A percentile compares a stretch with the other conserved stretches of the same genome.
Conservation (phyloP, 2,329 filamentous ascomycete genomes). For the Conoideocrella luteorostrata region DNA sequence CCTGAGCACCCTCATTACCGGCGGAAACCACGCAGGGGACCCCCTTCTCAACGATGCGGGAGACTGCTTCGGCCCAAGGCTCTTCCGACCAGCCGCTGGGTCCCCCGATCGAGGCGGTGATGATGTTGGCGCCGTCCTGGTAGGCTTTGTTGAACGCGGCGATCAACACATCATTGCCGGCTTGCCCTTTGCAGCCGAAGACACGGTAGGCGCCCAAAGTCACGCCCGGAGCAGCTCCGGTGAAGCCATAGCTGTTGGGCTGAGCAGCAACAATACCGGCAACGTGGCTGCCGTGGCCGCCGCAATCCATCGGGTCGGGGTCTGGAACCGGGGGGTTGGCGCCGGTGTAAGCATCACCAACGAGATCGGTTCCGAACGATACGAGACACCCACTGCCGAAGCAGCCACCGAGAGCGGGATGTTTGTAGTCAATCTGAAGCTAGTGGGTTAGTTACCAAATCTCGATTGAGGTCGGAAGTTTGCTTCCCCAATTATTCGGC, state of each 20-base stretch:
- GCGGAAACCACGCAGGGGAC: conserved; percentile 48
- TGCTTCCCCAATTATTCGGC: too few relatives aligned
- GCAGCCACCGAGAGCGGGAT: conserved; percentile 58
- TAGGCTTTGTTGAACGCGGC: conserved; percentile 54
- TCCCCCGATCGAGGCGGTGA: conserved; percentile 49
- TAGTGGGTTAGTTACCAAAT: background rate
- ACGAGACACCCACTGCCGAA: conserved; percentile 56
- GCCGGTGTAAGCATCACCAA: conserved; percentile 47
- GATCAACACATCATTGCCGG: conserved; percentile 51
- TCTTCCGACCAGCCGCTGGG: conserved; percentile 46
- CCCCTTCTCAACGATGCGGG: conserved; percentile 46
- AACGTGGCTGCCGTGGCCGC: conserved; percentile 56
- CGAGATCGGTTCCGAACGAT: conserved; percentile 49
- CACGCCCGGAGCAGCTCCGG: conserved; percentile 50
- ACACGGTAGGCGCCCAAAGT: conserved; percentile 51
- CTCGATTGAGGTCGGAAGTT: too few relatives aligned
- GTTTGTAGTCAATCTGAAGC: conserved; percentile 53
- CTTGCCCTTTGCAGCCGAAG: conserved; percentile 47
- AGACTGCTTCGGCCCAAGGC: conserved; percentile 42
- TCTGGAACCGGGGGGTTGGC: conserved; percentile 36
- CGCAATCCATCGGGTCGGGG: conserved; percentile 48
- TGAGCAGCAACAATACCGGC: conserved; percentile 58
- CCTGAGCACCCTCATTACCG: conserved; percentile 41
- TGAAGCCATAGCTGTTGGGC: conserved; percentile 44
- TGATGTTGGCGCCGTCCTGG: conserved; percentile 52